Percentiles rank a stretch among this genome's conserved stretches.
These are phyloP conservation scores for Scheffersomyces quercinus DNA, from an alignment of 1,139 yeast species.

Conservation along the genomic window DNA sequence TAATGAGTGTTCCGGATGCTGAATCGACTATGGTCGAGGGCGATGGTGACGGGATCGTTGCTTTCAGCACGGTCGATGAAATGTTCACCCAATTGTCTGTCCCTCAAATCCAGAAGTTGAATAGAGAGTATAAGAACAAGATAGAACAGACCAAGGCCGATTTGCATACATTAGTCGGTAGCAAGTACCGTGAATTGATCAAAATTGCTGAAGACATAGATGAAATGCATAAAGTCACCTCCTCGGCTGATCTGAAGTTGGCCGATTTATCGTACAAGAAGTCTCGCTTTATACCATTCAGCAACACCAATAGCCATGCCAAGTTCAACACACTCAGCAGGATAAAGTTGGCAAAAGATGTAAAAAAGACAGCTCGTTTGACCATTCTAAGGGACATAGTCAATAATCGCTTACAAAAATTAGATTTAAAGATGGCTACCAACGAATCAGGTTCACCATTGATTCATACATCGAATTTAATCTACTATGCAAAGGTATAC, in stretches of 20 bases:
- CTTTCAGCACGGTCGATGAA: conserved; percentile 29
- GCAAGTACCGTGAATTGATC: conserved; percentile 65
- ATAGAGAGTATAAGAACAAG: conserved; percentile 27
- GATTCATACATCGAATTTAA: conserved; percentile 29
- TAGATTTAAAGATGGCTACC: conserved; percentile 22
- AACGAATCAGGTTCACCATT: conserved; percentile 8
- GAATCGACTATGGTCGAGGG: not conserved
- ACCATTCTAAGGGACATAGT: conserved; percentile 31
- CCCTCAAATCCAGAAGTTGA: conserved; percentile 35
- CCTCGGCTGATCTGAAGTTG: conserved; percentile 26
- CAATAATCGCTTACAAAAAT: conserved; percentile 26
- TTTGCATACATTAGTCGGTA: conserved; percentile 60
- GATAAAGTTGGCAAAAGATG: conserved; percentile 10
- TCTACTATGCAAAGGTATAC: conserved; percentile 38
- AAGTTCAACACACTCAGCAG: conserved; percentile 23
- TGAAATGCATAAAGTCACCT: conserved; percentile 47
- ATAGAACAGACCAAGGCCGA: conserved; percentile 30
- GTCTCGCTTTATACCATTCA: conserved; percentile 30
- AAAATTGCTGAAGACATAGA: conserved; percentile 69
- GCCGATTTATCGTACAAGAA: conserved; percentile 35
- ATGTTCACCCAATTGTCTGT: conserved; percentile 35
- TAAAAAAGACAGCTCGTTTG: conserved; percentile 14
- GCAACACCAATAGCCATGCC: conserved; percentile 18
- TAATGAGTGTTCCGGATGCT: not conserved
- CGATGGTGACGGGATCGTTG: no score